These are phyloP conservation scores for Verticillium klebahnii DNA, from an alignment of 2,329 filamentous ascomycete species.

Conservation along the genomic window DNA sequence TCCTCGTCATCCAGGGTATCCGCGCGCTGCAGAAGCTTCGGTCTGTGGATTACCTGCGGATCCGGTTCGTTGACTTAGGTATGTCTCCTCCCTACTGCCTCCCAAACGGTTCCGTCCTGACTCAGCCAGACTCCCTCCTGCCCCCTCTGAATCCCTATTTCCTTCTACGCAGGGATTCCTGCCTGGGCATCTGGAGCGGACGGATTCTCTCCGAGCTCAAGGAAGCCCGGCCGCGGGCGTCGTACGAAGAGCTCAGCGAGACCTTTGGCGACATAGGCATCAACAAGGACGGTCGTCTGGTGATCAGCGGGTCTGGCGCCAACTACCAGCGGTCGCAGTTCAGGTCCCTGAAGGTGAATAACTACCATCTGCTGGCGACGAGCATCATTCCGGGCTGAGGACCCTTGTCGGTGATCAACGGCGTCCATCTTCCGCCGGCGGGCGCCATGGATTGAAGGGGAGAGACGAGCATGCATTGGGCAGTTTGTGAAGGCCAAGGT, in stretches of 20 bases:
- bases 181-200: constrained; percentile 70
- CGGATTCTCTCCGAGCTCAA: constrained; percentile 58
- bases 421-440: too few species aligned
- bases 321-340: constrained; percentile 49
- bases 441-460: too few species aligned
- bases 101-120: constrained; percentile 5
- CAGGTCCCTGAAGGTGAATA: constrained; percentile 51
- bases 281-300: constrained; percentile 54
- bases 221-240: constrained; percentile 50
- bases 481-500: too few species aligned
- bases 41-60: constrained; percentile 59
- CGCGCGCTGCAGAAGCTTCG: constrained; percentile 54
- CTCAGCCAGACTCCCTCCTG: constrained; percentile 57
- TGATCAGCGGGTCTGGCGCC: constrained; percentile 38
- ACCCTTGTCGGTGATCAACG: too few species aligned
- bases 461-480: too few species aligned
- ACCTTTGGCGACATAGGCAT: constrained; percentile 57
- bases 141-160: constrained; percentile 72
- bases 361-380: constrained; percentile 45
- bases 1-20: constrained; percentile 60
- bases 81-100: constrained; percentile 20
- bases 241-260: constrained; percentile 59
- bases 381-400: not conserved
- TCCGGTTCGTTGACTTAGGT: constrained; percentile 71
- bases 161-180: constrained; percentile 53